Percentiles rank a stretch among this genome's conserved stretches.
Evolutionary conservation across 805 yeast genomes (phyloP).

Genomic region (Candida xyloterini): DNA sequence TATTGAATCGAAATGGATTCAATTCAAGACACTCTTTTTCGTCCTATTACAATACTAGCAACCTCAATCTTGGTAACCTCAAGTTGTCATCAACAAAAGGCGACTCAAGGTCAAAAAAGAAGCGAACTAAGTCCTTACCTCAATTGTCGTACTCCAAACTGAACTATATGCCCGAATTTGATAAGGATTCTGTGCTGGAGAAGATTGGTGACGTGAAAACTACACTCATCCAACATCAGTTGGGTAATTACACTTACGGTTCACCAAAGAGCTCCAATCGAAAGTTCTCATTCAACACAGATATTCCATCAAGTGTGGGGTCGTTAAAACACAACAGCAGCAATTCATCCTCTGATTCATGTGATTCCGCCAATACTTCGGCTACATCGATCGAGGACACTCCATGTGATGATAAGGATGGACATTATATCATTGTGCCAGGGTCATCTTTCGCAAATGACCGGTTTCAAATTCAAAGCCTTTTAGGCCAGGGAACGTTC

Average conservation of each 20-base stretch:
- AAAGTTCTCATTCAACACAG: conserved; percentile 28
- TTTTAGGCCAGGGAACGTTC: conserved; percentile 90
- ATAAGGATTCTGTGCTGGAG: conserved; percentile 33
- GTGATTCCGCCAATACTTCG: conserved; percentile 20
- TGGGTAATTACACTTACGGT: conserved; percentile 29
- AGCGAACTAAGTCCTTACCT: conserved; percentile 52
- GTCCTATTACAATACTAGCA: conserved; percentile 16
- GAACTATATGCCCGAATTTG: conserved; percentile 34
- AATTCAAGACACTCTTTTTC: conserved; percentile 18
- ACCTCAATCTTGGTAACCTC: conserved; percentile 18
- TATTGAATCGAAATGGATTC: conserved; percentile 1
- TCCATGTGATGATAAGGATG: conserved; percentile 63
- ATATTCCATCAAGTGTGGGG: conserved; percentile 7
- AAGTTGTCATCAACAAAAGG: conserved; percentile 13
- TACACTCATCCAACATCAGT: conserved; percentile 29
- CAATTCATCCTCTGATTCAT: conserved; percentile 22
- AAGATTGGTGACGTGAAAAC: conserved; percentile 44
- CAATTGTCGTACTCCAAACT: conserved; percentile 50
- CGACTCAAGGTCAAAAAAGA: conserved; percentile 27
- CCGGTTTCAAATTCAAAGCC: conserved; percentile 60
- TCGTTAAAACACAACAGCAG: conserved; percentile 10
- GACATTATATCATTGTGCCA: conserved; percentile 63
- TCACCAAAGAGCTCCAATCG: conserved; percentile 13
- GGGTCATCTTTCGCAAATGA: conserved; percentile 67
- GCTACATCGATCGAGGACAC: conserved; percentile 27